A percentile compares a stretch with the other conserved stretches of the same genome.
Conservation (phyloP, 2,329 filamentous ascomycete species). For the Exutisphaerella laricina region DNA sequence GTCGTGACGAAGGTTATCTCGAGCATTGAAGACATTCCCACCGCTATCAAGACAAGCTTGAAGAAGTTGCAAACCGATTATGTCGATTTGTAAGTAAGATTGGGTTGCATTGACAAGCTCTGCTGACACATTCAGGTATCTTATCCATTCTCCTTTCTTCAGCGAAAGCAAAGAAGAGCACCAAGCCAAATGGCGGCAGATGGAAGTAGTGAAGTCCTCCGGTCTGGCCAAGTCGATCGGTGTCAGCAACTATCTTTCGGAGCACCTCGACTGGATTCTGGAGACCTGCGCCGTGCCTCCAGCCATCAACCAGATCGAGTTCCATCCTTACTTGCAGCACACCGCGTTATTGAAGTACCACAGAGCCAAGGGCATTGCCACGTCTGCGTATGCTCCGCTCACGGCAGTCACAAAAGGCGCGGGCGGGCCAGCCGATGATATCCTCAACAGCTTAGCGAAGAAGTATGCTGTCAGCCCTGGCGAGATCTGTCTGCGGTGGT, state of each 20-base stretch:
- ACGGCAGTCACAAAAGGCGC: conserved; percentile 50
- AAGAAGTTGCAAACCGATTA: conserved; percentile 57
- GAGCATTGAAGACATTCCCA: conserved; percentile 51
- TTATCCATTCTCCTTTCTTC: conserved; percentile 59
- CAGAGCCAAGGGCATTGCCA: conserved; percentile 45
- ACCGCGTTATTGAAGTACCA: conserved; percentile 51
- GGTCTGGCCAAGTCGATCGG: conserved; percentile 58
- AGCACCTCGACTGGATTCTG: conserved; percentile 51
- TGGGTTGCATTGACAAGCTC: too few species aligned
- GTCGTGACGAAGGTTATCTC: conserved; percentile 53
- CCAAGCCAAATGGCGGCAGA: conserved; percentile 53
- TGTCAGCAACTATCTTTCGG: conserved; percentile 55
- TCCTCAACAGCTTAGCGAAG: conserved; percentile 49
- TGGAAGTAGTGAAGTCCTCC: conserved; percentile 53
- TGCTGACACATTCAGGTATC: conserved; percentile 42
- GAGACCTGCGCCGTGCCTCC: conserved; percentile 52
- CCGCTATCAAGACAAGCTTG: conserved; percentile 51
- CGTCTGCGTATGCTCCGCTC: conserved; percentile 43
- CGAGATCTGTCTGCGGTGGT: conserved; percentile 56
- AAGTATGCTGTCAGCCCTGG: conserved; percentile 56
- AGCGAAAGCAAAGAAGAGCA: conserved; percentile 49
- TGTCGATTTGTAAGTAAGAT: conserved; percentile 51
- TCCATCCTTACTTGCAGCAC: conserved; percentile 63
- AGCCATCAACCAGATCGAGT: conserved; percentile 63
- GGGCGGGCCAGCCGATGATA: conserved; percentile 51